Conservation (phyloP, 2,329 filamentous ascomycete species). For the Fusarium camptoceras region DNA sequence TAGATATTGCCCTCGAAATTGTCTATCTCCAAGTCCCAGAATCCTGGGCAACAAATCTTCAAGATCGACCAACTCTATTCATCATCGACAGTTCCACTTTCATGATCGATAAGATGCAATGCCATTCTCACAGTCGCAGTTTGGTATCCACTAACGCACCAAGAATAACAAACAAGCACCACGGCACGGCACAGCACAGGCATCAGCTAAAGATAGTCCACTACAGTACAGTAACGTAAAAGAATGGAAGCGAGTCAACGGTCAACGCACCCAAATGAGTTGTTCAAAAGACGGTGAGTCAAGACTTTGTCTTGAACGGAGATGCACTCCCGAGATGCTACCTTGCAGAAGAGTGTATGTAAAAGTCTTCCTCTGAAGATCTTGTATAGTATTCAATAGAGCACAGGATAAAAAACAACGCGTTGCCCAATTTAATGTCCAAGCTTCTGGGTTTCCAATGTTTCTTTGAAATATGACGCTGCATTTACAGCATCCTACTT, state of each 20-base stretch:
- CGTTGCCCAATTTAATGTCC: background rate
- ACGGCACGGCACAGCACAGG: constrained; percentile 26
- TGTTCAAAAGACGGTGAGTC: constrained; percentile 40
- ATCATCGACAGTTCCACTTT: constrained; percentile 19
- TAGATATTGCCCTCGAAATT: background rate
- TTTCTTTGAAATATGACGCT: constrained; percentile 13
- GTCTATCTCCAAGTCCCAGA: background rate
- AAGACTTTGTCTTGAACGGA: constrained; percentile 17
- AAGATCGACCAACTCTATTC: constrained; percentile 6
- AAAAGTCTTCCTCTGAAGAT: constrained; percentile 10
- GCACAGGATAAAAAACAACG: background rate
- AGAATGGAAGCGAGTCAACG: constrained; percentile 13
- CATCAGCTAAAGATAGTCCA: background rate
- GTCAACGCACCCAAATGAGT: constrained; percentile 2
- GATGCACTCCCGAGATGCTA: constrained; percentile 20
- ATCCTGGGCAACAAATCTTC: background rate
- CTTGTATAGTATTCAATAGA: background rate
- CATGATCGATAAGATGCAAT: constrained; percentile 15
- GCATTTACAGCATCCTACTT: constrained; percentile 3
- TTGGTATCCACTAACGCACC: constrained; percentile 29
- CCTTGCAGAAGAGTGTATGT: constrained; percentile 2
- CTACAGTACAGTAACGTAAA: background rate
- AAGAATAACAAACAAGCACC: constrained; percentile 33
- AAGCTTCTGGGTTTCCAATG: constrained; percentile 1
- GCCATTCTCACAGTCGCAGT: constrained; percentile 2